These are phyloP conservation scores for Achlya hypogyna DNA, from an alignment of 352 stramenopile species.

Conservation along the genomic window DNA sequence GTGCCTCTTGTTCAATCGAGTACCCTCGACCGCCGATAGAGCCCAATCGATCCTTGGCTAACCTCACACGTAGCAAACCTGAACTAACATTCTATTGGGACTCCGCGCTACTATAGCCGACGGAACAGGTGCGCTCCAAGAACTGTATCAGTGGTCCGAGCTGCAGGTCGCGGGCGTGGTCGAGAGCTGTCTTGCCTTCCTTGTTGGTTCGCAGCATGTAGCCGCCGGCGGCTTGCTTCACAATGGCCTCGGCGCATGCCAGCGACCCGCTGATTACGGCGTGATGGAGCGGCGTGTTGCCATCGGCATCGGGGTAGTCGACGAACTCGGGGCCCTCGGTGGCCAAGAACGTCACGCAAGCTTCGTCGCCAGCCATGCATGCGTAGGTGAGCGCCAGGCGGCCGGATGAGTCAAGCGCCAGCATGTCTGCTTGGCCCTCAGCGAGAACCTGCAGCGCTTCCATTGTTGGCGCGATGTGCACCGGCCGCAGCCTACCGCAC, in stretches of 20 bases:
- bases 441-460: constrained; percentile 29
- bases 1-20: no score
- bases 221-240: constrained; percentile 33
- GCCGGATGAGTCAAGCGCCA: constrained; percentile 43
- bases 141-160: constrained; percentile 23
- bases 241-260: constrained; percentile 27
- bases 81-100: no score
- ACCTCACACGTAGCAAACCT: no score
- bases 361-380: constrained; percentile 39
- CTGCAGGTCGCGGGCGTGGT: constrained; percentile 32
- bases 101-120: no score
- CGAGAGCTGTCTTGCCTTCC: constrained; percentile 33
- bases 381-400: constrained; percentile 55
- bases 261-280: constrained; percentile 35
- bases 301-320: constrained; percentile 50
- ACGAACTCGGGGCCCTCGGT: constrained; percentile 46
- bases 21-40: no score
- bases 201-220: constrained; percentile 48
- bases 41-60: no score
- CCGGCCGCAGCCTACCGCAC: constrained; percentile 5
- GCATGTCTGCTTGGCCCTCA: constrained; percentile 33
- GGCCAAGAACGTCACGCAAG: constrained; percentile 45
- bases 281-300: constrained; percentile 62
- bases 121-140: constrained; percentile 20
- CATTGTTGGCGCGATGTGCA: constrained; percentile 37